Base-by-base conservation (phyloP, 768 basidiomycete species). In the Boletus patriciae region DNA sequence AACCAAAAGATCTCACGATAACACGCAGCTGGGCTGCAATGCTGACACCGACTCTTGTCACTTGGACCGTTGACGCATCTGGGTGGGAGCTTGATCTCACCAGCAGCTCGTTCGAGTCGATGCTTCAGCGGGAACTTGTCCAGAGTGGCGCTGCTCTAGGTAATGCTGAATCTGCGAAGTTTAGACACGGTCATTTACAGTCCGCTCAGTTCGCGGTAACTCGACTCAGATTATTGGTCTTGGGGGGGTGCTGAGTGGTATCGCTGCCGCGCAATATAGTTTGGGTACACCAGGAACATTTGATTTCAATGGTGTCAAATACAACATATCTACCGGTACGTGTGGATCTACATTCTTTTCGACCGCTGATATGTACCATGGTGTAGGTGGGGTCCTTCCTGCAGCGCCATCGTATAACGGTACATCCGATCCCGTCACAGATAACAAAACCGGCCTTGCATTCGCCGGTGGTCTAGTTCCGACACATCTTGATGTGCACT, bases 281-380 rank as follows among this genome's bases (percentile, higher is more conserved):
- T 50, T 46, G 6, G 58, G 58, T 19, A 15, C 11, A 12, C 29
- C 54, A 0, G 65, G 64, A 4, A 50, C 58, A 23, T 43, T 56
- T 10, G 34, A 53, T 18, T 66, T 65, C 27, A 66, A 66, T n/a
- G 58, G 58, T 16, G 64, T 19, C 37, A 33, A 51, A 16, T 66
- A 66, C 25, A 62, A 65, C 18, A 3, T 59, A 10, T 65, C 64
- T 1, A 60, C 61, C 3, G 61, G 61, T 60, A 31, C 7, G 60
- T 31, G 7, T 6, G 3, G 6, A 16, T 25, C 31, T 6, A n/a
- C 15, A 23, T 31, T 37, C 3, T 23, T n/a, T 7, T n/a, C n/a
- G 2, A n/a, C 1, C 12, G 11, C 18, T 43, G 44, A 54, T 54
- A n/a, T 5, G 1, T 50, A 29, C 38, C 5, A 2, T 40, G 25